Conservation (phyloP, 345 rosid genomes). For the Arabidopsis suecica region DNA sequence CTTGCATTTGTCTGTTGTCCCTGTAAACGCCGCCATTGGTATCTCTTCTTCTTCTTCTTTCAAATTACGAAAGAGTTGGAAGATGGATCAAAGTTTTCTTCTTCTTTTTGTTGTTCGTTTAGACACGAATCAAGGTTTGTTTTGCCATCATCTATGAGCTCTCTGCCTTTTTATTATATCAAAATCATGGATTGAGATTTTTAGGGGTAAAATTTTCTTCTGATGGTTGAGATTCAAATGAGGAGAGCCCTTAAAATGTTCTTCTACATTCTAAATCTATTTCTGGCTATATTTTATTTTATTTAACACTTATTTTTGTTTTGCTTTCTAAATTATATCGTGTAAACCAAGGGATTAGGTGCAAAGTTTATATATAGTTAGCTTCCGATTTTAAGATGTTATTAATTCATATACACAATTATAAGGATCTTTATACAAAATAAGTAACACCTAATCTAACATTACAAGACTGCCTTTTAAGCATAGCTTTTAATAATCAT, state of each 20-base stretch:
- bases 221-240: conserved; percentile 44
- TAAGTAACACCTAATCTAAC: not conserved
- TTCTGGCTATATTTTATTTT: not conserved
- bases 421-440: not conserved
- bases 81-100: conserved; percentile 2
- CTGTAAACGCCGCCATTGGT: conserved; percentile 78
- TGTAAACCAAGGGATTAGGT: not conserved
- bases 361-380: conserved; percentile 28
- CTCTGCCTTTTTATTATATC: conserved; percentile 28
- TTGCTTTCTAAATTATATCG: too few species aligned
- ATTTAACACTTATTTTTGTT: too few species aligned
- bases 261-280: conserved; percentile 29
- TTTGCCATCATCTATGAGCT: not conserved
- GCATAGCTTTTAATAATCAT: not conserved
- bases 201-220: conserved; percentile 16
- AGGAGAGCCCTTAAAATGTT: conserved; percentile 39
- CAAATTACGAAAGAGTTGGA: not conserved
- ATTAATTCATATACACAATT: not conserved
- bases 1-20: conserved; percentile 91
- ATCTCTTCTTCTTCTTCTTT: conserved; percentile 17
- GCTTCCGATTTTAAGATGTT: conserved; percentile 4
- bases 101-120: not conserved
- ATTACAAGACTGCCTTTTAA: not conserved
- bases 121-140: not conserved
- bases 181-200: conserved; percentile 9